Evolutionary conservation across 2,329 filamentous ascomycete species (phyloP), one percentile per base, ranked within the genome.

Genomic region (Bipolaris victoriae): DNA sequence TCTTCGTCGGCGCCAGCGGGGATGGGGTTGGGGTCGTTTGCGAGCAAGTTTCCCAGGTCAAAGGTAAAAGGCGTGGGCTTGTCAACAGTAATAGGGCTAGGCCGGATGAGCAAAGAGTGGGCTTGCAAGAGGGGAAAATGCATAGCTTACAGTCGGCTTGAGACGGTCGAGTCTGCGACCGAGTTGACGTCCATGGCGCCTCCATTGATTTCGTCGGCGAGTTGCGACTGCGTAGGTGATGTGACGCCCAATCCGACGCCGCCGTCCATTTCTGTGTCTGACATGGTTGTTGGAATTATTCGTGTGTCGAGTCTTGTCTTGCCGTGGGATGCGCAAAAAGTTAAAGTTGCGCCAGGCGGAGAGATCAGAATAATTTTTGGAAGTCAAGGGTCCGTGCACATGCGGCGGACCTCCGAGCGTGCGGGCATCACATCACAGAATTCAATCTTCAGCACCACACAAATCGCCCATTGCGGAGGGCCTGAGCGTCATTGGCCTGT

Each of bases 1-100:
- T 82, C 80, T 77, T 97, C 91, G 59, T 78, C 78, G 49, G 77
- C 78, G 67, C 84, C 79, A 61, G 87, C 78, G 47, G 84, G 80
- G 49, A 95, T 81, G 2, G 94, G 91, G 79, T 97, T 98, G 37
- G 92, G 86, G 79, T 98, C 95, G 73, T 88, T 88, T 77, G 88
- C 90, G 73, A 96, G 85, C 52, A 98, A 88, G 74, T 96, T 88
- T 66, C 92, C 89, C 39, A 97, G 88, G 77, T 97, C 92, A 81
- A 96, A 97, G 66, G 88, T 92, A 82, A 96, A 96, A 9, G 93
- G 92, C 6, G 90, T 96, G 4, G 92, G 89, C 79, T 96, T 96
- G 60, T 88, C 69, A 47, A 80, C 75, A 15, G 60, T 71, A 26
- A 75, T 60, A n/a, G 71, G 68, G 31, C 75, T 77, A 43, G 26